These are phyloP conservation scores for Pichia membranifaciens DNA, from an alignment of 805 yeast species.

Conservation along the genomic window DNA sequence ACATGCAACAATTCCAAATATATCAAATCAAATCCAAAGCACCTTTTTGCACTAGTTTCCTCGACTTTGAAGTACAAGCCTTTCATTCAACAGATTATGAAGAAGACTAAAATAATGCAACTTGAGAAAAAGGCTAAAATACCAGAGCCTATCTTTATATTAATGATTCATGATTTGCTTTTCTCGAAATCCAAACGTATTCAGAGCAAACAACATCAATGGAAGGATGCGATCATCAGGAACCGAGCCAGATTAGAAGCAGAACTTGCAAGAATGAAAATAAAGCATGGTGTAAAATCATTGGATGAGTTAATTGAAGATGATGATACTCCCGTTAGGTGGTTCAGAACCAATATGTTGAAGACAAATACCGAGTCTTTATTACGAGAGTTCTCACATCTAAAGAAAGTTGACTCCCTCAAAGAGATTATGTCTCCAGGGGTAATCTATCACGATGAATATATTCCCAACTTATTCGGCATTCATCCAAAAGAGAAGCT, in stretches of 20 bases:
- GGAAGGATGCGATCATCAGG: slow-evolving; percentile 72
- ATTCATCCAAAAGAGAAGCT: slow-evolving; percentile 70
- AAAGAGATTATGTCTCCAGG: slow-evolving; percentile 41
- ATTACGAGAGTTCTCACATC: slow-evolving; percentile 36
- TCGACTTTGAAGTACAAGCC: slow-evolving; percentile 71
- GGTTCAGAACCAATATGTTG: slow-evolving; percentile 73
- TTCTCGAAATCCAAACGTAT: slow-evolving; percentile 73
- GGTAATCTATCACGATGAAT: slow-evolving; percentile 63
- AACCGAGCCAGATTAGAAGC: slow-evolving; percentile 79
- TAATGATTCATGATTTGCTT: slow-evolving; percentile 76
- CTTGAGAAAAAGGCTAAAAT: slow-evolving; percentile 42
- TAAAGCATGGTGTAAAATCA: slow-evolving; percentile 60
- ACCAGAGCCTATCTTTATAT: slow-evolving; percentile 47
- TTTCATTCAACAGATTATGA: slow-evolving; percentile 55
- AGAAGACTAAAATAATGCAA: slow-evolving; percentile 59
- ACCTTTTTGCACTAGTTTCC: slow-evolving; percentile 74
- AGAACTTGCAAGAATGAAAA: slow-evolving; percentile 70
- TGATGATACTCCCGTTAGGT: slow-evolving; percentile 67
- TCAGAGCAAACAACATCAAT: slow-evolving; percentile 82
- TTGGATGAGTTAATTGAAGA: slow-evolving; percentile 49
- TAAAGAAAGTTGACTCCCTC: slow-evolving; percentile 42
- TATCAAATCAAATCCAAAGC: slow-evolving; percentile 68
- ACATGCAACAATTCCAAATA: slow-evolving; percentile 38
- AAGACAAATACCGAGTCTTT: slow-evolving; percentile 38
- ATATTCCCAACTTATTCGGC: slow-evolving; percentile 74